Conservation (phyloP, 495 filamentous ascomycete genomes). For the Cercophora newfieldiana region DNA sequence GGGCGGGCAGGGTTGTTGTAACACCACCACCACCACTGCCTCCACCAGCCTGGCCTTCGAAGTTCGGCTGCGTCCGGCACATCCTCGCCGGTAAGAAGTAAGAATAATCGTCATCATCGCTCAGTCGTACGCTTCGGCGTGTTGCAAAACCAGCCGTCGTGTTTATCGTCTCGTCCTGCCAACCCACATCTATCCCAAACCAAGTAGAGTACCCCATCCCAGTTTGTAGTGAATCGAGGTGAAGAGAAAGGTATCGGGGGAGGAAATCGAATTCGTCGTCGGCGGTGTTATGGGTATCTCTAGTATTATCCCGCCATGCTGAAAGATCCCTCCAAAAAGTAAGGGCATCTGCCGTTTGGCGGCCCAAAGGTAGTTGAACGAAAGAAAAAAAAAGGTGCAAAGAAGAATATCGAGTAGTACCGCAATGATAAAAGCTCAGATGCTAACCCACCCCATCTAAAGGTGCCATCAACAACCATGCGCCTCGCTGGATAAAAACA, state of each 20-base stretch:
- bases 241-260: constrained; percentile 10
- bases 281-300: constrained; percentile 35
- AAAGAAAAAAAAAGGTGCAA: background rate
- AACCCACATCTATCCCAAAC: constrained; percentile 15
- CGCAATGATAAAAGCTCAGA: constrained; percentile 3
- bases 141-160: constrained; percentile 14
- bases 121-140: constrained; percentile 10
- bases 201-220: background rate
- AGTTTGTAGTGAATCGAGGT: background rate
- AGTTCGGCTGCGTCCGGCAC: constrained; percentile 4
- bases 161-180: constrained; percentile 18
- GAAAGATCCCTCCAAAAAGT: constrained; percentile 1
- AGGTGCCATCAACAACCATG: constrained; percentile 14
- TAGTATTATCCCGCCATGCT: constrained; percentile 30
- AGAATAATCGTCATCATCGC: constrained; percentile 18
- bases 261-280: constrained; percentile 27
- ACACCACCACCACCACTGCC: constrained; percentile 4
- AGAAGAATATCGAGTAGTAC: background rate
- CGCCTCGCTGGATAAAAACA: constrained; percentile 16
- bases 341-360: background rate
- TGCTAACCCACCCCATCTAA: constrained; percentile 5
- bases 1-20: background rate
- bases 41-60: background rate
- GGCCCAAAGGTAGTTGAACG: background rate
- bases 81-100: constrained; percentile 3